Conservation (phyloP, 2,329 filamentous ascomycete genomes). For the Akanthomyces uredinophilus region DNA sequence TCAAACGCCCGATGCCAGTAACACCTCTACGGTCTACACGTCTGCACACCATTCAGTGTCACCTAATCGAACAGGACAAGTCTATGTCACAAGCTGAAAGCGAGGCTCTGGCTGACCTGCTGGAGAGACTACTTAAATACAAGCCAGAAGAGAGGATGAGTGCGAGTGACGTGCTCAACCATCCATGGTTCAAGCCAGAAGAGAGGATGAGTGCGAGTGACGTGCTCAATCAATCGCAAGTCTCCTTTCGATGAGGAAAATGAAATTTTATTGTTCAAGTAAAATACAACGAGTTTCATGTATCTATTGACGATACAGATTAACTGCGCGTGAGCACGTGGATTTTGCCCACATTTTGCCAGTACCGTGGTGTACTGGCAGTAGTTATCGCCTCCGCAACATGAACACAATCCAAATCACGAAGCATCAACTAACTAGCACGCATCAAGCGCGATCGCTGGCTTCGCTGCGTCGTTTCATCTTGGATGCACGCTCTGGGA, state of each 20-base stretch:
- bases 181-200: background rate
- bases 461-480: slow-evolving; percentile 1
- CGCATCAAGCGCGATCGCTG: background rate
- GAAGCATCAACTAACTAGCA: accelerated
- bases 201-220: background rate
- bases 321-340: too few species aligned
- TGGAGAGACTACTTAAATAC: background rate
- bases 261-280: too few species aligned
- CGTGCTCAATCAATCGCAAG: background rate
- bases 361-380: too few species aligned
- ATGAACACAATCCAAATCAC: background rate
- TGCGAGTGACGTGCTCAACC: background rate
- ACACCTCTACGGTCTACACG: background rate
- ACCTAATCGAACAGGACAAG: background rate
- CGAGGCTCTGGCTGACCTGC: background rate
- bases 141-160: background rate
- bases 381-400: too few species aligned
- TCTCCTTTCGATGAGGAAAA: too few species aligned
- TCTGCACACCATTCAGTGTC: background rate
- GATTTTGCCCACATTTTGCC: too few species aligned
- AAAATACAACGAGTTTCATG: too few species aligned
- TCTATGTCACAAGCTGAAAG: background rate
- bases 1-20: background rate
- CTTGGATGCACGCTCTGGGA: slow-evolving; percentile 3
- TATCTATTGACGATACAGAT: too few species aligned